Evolutionary conservation across 2,329 filamentous ascomycete species (phyloP).

Genomic region (Diplodia intermedia): DNA sequence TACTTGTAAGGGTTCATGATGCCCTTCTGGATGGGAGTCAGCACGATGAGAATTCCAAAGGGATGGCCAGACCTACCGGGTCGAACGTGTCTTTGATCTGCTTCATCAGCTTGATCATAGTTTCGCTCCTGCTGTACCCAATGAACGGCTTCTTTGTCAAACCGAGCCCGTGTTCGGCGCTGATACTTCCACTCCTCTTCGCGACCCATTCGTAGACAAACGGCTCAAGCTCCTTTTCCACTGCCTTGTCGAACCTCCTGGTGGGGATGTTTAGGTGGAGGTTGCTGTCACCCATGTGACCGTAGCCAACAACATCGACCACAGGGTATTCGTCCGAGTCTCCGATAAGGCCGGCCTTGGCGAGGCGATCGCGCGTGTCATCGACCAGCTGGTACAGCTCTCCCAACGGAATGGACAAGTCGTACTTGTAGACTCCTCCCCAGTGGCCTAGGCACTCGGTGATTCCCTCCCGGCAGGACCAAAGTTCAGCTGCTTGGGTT

Average conservation of each 20-base stretch:
- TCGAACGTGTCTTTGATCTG: slow-evolving; percentile 94
- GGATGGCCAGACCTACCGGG: slow-evolving; percentile 68
- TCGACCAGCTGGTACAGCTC: slow-evolving; percentile 91
- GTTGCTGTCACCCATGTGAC: slow-evolving; percentile 98
- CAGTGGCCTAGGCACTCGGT: slow-evolving; percentile 87
- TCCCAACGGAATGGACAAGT: slow-evolving; percentile 88
- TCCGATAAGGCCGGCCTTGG: slow-evolving; percentile 73
- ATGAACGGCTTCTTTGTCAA: slow-evolving; percentile 96
- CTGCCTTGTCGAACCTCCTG: slow-evolving; percentile 80
- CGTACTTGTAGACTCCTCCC: slow-evolving; percentile 98
- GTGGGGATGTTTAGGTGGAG: slow-evolving; percentile 90
- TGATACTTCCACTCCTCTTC: slow-evolving; percentile 88
- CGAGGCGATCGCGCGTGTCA: slow-evolving; percentile 77
- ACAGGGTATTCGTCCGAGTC: slow-evolving; percentile 80
- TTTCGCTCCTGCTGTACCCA: slow-evolving; percentile 87
- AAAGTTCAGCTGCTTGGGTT: slow-evolving; percentile 83
- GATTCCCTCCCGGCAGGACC: slow-evolving; percentile 93
- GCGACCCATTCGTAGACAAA: slow-evolving; percentile 98
- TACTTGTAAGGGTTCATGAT: slow-evolving; percentile 99
- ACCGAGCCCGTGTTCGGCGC: slow-evolving; percentile 92
- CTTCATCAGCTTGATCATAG: slow-evolving; percentile 89
- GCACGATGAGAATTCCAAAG: not conserved
- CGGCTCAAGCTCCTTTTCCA: slow-evolving; percentile 88
- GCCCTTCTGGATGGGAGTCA: slow-evolving; percentile 70
- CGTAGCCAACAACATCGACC: slow-evolving; percentile 91